phyloP scores from a whole-genome alignment of 208 protist genomes.

The Acanthamoeba lenticulata region DNA sequence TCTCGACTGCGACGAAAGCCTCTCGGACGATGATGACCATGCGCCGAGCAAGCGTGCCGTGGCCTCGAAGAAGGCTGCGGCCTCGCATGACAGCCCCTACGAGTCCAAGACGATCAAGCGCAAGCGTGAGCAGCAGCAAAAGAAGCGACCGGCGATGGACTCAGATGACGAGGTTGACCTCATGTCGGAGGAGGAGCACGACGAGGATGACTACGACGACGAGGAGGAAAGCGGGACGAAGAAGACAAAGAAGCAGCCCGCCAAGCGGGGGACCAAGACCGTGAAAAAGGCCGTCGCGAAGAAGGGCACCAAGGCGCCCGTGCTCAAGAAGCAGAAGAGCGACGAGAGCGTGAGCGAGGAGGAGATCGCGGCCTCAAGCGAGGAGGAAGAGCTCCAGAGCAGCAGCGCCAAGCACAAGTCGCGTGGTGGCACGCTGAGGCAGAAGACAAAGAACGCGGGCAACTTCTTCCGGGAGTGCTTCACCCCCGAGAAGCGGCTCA shows the following conservation, averaged over 20 bases:
- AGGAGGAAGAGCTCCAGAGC: background rate
- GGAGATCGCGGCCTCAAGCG: background rate
- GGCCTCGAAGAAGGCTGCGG: background rate
- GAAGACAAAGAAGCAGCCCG: background rate
- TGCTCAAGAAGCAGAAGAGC: background rate
- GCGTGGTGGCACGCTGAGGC: background rate
- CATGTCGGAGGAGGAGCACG: no score
- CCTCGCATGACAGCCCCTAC: background rate
- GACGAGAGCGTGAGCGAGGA: conserved; percentile 46
- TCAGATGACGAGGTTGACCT: background rate
- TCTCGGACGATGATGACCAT: conserved; percentile 14
- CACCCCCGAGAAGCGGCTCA: conserved; percentile 34
- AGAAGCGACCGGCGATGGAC: background rate
- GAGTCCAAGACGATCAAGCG: background rate
- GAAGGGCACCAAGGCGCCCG: background rate
- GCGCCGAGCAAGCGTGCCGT: background rate
- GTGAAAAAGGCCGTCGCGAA: background rate
- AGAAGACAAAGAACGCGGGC: conserved; percentile 15
- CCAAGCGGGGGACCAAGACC: background rate
- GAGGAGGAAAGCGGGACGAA: background rate
- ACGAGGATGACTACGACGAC: no score
- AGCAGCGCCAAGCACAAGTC: background rate
- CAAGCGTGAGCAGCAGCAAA: background rate
- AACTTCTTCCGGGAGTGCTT: conserved; percentile 37
- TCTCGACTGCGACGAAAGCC: background rate